These are phyloP conservation scores for Carnegiea gigantea DNA, from an alignment of 179 eudicot species.

Conservation along the genomic window DNA sequence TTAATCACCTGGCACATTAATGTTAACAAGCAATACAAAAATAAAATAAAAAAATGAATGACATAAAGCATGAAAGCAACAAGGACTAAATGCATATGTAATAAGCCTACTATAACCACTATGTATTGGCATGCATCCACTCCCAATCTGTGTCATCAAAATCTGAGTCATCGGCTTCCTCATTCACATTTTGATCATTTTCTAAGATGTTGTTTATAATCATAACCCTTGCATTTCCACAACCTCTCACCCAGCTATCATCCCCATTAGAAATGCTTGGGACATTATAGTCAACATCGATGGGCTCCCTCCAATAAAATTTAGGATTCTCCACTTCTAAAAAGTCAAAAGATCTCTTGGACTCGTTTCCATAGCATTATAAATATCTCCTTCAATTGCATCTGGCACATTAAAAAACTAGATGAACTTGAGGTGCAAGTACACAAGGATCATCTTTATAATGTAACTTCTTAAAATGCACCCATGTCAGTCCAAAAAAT, in stretches of 20 bases:
- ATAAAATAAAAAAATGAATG: no score
- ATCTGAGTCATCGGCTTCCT: neutral
- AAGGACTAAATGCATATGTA: neutral
- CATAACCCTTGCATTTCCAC: neutral
- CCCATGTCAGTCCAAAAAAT: neutral
- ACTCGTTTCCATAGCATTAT: neutral
- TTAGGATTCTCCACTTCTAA: neutral
- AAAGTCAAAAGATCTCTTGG: neutral
- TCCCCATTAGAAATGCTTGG: neutral
- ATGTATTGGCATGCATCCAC: neutral
- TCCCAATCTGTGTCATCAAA: neutral
- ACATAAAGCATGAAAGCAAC: neutral
- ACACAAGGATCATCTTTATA: conserved; percentile 7
- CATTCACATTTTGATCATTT: neutral
- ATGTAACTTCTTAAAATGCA: neutral
- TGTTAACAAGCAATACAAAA: no score
- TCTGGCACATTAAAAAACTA: neutral
- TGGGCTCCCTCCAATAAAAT: neutral
- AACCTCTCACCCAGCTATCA: neutral
- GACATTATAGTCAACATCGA: no score
- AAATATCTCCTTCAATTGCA: neutral
- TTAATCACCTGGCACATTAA: no score
- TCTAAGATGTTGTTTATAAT: neutral
- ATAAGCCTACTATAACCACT: neutral
- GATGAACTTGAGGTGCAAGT: conserved; percentile 7